Conservation (phyloP, 345 rosid genomes). For the Eucalyptus sp. region DNA sequence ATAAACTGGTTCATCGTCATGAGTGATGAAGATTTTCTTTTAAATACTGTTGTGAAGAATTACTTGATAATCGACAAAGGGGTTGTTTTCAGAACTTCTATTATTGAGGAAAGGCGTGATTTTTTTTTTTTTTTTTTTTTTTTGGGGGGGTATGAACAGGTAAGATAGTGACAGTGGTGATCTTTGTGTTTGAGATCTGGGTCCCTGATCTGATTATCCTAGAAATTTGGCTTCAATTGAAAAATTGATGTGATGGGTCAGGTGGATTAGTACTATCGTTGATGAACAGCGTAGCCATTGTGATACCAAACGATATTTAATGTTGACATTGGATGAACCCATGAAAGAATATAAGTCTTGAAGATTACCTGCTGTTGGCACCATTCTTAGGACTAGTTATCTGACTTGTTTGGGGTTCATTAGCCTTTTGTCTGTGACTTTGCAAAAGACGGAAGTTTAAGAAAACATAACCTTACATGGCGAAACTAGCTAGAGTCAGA, state of each 20-base stretch:
- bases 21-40: background rate
- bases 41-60: background rate
- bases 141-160: rapidly evolving
- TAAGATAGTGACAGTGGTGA: background rate
- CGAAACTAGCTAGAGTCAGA: background rate
- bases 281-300: background rate
- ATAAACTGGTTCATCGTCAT: background rate
- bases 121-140: background rate
- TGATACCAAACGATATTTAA: background rate
- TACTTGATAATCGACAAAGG: background rate
- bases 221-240: background rate
- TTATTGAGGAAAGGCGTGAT: background rate
- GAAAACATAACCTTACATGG: background rate
- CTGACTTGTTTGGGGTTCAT: background rate
- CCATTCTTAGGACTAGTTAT: background rate
- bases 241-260: background rate
- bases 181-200: background rate
- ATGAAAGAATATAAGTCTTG: background rate
- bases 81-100: background rate
- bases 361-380: background rate
- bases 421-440: background rate
- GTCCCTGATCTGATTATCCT: background rate
- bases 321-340: background rate
- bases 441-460: background rate
- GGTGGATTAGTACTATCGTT: background rate